phyloP scores from a whole-genome alignment of 2,329 filamentous ascomycete genomes.

The Penicillium sp. region DNA sequence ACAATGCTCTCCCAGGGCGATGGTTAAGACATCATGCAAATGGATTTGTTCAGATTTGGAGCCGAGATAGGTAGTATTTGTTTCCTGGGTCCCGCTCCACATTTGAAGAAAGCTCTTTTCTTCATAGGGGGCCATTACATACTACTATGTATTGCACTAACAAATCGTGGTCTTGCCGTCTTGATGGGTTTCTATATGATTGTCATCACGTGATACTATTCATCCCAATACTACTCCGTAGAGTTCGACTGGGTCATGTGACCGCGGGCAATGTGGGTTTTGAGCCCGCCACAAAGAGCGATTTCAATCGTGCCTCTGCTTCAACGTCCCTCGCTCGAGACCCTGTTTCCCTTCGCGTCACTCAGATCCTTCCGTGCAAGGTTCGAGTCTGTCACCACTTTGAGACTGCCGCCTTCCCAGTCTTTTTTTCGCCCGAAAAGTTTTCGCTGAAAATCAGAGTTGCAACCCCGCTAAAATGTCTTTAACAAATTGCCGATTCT shows the following conservation, averaged over 20 bases:
- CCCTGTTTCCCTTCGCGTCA: slow-evolving; percentile 13
- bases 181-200: no score
- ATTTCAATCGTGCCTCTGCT: slow-evolving; percentile 34
- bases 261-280: slow-evolving; percentile 39
- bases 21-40: no score
- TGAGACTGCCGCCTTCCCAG: slow-evolving; percentile 17
- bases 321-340: slow-evolving; percentile 22
- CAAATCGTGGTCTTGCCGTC: no score
- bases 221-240: no score
- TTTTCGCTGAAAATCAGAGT: slow-evolving; percentile 25
- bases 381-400: slow-evolving; percentile 9
- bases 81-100: no score
- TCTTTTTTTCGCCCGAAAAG: slow-evolving; percentile 9
- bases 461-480: slow-evolving; percentile 72
- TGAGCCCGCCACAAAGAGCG: slow-evolving; percentile 41
- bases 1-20: no score
- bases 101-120: no score
- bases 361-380: slow-evolving; percentile 13
- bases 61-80: no score
- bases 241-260: slow-evolving; percentile 13
- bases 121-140: no score
- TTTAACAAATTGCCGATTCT: slow-evolving; percentile 94
- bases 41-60: no score
- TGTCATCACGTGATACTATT: slow-evolving; percentile 9
- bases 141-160: no score